phyloP scores from a whole-genome alignment of 495 filamentous ascomycete species.

The Aspergillus leporis region DNA sequence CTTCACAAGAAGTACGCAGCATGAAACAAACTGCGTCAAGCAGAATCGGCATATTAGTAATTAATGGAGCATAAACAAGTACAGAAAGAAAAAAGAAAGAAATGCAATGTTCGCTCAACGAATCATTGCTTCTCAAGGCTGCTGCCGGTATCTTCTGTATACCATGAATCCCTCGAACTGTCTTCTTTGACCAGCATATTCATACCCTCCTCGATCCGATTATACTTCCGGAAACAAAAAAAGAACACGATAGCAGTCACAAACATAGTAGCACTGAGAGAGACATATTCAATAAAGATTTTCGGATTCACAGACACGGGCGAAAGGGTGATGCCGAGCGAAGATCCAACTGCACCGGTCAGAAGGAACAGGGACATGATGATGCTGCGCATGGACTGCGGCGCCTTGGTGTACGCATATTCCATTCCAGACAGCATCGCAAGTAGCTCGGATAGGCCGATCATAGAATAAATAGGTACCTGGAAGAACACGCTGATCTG shows the following conservation, averaged over 20 bases:
- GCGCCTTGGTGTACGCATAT: slow-evolving; percentile 36
- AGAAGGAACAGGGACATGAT: slow-evolving; percentile 23
- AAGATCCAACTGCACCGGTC: slow-evolving; percentile 16
- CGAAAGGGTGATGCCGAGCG: slow-evolving; percentile 21
- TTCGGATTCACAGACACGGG: slow-evolving; percentile 23
- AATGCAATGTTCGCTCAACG: too few relatives aligned
- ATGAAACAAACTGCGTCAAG: too few relatives aligned
- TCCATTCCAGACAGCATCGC: slow-evolving; percentile 52
- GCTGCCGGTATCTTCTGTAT: background rate
- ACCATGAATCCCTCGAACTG: background rate
- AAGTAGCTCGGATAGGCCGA: slow-evolving; percentile 58
- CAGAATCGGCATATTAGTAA: too few relatives aligned
- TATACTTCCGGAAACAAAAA: slow-evolving; percentile 13
- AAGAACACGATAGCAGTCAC: slow-evolving; percentile 9
- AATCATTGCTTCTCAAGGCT: too few relatives aligned
- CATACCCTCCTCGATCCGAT: slow-evolving; percentile 2
- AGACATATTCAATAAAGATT: slow-evolving; percentile 51
- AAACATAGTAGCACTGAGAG: slow-evolving; percentile 25
- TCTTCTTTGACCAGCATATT: background rate
- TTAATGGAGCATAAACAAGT: too few relatives aligned
- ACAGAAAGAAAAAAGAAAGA: too few relatives aligned
- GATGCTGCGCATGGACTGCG: slow-evolving; percentile 25
- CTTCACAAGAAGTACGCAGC: too few relatives aligned
- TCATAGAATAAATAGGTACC: slow-evolving; percentile 52
- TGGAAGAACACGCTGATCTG: slow-evolving; percentile 51